phyloP scores from a whole-genome alignment of 106 monocot genomes.

The Ottelia alismoides region DNA sequence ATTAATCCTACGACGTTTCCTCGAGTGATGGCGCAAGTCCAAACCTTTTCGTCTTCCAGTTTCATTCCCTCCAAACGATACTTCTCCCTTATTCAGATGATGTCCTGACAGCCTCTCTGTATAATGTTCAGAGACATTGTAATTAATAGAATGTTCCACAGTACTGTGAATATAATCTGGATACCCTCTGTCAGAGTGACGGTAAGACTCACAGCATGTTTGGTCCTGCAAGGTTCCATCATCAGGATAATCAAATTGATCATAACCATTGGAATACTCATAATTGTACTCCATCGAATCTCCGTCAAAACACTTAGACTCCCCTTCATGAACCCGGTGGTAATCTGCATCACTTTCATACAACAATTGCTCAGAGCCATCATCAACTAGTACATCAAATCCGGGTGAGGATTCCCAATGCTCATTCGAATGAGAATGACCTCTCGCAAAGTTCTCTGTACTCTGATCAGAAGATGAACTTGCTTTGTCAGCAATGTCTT shows the following conservation, averaged over 20 bases:
- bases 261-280: slow-evolving; percentile 18
- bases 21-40: slow-evolving; percentile 30
- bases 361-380: slow-evolving; percentile 22
- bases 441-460: slow-evolving; percentile 16
- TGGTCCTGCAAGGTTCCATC: slow-evolving; percentile 9
- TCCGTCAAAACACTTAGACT: slow-evolving; percentile 12
- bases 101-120: slow-evolving; percentile 16
- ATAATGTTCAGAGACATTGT: neutral
- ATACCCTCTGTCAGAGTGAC: slow-evolving; percentile 8
- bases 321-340: slow-evolving; percentile 15
- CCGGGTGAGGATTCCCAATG: slow-evolving; percentile 44
- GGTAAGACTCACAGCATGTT: slow-evolving; percentile 12
- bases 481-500: slow-evolving; percentile 7
- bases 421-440: slow-evolving; percentile 19
- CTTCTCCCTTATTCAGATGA: slow-evolving; percentile 4
- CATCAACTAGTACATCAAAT: slow-evolving; percentile 49
- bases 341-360: slow-evolving; percentile 34
- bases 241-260: slow-evolving; percentile 13
- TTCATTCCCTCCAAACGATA: slow-evolving; percentile 1
- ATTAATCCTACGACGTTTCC: slow-evolving; percentile 25
- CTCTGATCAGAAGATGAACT: slow-evolving; percentile 13
- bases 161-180: slow-evolving; percentile 8
- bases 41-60: slow-evolving; percentile 4
- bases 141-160: neutral
- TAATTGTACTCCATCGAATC: slow-evolving; percentile 18